phyloP scores from a whole-genome alignment of 2,329 filamentous ascomycete species.

The Stagonosporopsis chrysanthemi region DNA sequence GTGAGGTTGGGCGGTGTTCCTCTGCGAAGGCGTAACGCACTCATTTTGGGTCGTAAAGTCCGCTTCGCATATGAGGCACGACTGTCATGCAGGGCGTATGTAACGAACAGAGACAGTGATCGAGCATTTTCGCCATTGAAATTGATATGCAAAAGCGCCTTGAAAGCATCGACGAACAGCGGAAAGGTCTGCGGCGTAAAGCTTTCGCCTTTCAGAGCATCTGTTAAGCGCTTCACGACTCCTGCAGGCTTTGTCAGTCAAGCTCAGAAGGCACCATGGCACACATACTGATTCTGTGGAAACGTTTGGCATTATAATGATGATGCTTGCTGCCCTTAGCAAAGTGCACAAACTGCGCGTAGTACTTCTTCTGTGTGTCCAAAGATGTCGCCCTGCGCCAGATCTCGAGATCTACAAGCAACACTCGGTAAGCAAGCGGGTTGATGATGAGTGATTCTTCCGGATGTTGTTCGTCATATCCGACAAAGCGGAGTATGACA shows the following conservation, averaged over 20 bases:
- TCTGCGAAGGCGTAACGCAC: conserved; percentile 41
- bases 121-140: conserved; percentile 85
- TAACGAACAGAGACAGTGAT: conserved; percentile 88
- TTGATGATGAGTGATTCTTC: conserved; percentile 94
- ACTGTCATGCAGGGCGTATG: conserved; percentile 81
- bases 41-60: conserved; percentile 46
- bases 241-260: conserved; percentile 59
- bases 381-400: conserved; percentile 80
- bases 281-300: conserved; percentile 85
- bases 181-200: conserved; percentile 75
- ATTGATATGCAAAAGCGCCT: conserved; percentile 79
- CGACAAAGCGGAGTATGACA: conserved; percentile 83
- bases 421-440: conserved; percentile 88
- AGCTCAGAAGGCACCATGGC: neutral
- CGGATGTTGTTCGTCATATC: conserved; percentile 81
- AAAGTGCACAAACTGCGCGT: conserved; percentile 89
- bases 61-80: conserved; percentile 52
- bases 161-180: conserved; percentile 80
- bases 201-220: conserved; percentile 86
- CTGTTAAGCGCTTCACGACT: conserved; percentile 87
- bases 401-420: conserved; percentile 90
- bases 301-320: conserved; percentile 86
- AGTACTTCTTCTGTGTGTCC: conserved; percentile 86
- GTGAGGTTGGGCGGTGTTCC: conserved; percentile 37
- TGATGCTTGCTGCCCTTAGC: conserved; percentile 89